These are phyloP conservation scores for Coniella lustricola DNA, from an alignment of 2,329 filamentous ascomycete species.

Conservation along the genomic window DNA sequence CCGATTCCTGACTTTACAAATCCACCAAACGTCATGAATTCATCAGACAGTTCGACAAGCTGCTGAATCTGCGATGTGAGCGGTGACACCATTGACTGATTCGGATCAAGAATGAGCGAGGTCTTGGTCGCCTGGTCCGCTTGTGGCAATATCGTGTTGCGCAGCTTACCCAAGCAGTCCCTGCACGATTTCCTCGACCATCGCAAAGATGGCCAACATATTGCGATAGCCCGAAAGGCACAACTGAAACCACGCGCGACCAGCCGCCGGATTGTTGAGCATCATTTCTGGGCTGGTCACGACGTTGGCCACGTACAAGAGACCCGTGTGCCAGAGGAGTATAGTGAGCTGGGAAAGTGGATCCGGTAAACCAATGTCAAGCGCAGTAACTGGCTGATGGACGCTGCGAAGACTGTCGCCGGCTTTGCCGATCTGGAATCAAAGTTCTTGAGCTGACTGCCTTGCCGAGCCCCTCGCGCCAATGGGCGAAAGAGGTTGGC, in stretches of 20 bases:
- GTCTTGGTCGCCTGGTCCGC: not conserved
- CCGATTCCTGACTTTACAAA: not conserved
- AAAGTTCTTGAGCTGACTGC: no score
- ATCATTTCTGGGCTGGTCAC: constrained; percentile 13
- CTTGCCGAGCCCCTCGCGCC: not conserved
- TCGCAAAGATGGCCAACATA: constrained; percentile 17
- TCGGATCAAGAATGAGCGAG: constrained; percentile 9
- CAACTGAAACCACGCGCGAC: constrained; percentile 19
- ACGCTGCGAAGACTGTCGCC: constrained; percentile 6
- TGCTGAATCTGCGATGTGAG: constrained; percentile 1
- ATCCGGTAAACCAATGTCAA: constrained; percentile 10
- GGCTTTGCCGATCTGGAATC: not conserved
- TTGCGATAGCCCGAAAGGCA: constrained; percentile 19
- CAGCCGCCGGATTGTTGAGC: constrained; percentile 8
- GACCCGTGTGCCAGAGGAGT: constrained; percentile 17
- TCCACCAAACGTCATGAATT: not conserved
- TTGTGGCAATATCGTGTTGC: not conserved
- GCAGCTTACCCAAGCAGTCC: constrained; percentile 13
- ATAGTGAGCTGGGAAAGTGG: constrained; percentile 1
- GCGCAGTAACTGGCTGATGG: constrained; percentile 12
- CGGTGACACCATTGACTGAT: constrained; percentile 10
- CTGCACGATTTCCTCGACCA: constrained; percentile 18
- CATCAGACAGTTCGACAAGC: not conserved
- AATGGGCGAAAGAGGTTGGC: constrained; percentile 16
- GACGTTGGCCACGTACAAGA: constrained; percentile 20